Conservation (phyloP, 495 filamentous ascomycete species). For the Penicillium psychrofluorescens region DNA sequence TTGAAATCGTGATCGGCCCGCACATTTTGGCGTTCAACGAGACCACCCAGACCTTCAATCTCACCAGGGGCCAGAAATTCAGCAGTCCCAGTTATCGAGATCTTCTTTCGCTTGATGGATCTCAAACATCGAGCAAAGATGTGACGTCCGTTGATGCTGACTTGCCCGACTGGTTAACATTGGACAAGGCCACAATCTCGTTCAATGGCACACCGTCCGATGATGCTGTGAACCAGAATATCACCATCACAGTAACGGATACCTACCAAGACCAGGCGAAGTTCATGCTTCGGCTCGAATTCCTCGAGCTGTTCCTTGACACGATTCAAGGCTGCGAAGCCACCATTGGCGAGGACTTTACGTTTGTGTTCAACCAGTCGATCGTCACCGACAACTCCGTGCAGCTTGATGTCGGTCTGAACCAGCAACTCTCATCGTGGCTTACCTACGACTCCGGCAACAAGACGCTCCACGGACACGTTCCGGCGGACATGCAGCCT, state of each 20-base stretch:
- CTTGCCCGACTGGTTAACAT: conserved; percentile 61
- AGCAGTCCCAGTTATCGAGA: conserved; percentile 46
- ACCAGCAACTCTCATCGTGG: conserved; percentile 50
- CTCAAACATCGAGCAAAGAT: conserved; percentile 35
- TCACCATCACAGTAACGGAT: conserved; percentile 61
- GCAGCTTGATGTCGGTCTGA: conserved; percentile 46
- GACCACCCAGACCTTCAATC: conserved; percentile 49
- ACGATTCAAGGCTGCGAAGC: conserved; percentile 42
- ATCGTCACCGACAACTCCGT: conserved; percentile 45
- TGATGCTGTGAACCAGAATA: conserved; percentile 48
- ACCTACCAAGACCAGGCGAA: conserved; percentile 56
- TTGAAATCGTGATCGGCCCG: conserved; percentile 62
- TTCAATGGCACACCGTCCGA: conserved; percentile 59
- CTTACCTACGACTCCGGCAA: conserved; percentile 53
- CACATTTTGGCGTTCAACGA: conserved; percentile 60
- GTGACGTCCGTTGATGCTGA: conserved; percentile 43
- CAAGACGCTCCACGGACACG: conserved; percentile 52
- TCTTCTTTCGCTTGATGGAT: conserved; percentile 56
- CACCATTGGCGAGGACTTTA: conserved; percentile 57
- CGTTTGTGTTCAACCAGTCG: conserved; percentile 52
- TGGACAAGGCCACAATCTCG: conserved; percentile 54
- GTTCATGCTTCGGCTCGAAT: conserved; percentile 54
- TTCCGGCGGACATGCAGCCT: conserved; percentile 43
- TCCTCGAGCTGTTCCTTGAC: conserved; percentile 39
- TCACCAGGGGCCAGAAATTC: conserved; percentile 47